These are phyloP conservation scores for Leccinum subgranulosum DNA, from an alignment of 768 basidiomycete genomes.

Conservation along the genomic window DNA sequence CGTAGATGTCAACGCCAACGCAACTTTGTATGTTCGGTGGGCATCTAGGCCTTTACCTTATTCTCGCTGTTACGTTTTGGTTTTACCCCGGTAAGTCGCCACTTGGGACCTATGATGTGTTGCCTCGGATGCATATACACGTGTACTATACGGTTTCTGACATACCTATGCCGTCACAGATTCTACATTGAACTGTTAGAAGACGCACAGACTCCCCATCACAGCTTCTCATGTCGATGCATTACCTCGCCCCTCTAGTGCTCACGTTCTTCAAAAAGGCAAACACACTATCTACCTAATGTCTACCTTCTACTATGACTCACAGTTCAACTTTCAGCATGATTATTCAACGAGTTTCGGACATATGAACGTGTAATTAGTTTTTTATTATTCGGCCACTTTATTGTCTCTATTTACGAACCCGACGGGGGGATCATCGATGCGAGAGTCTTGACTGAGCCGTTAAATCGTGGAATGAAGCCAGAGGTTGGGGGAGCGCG, in stretches of 20 bases:
- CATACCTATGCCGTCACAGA: not conserved
- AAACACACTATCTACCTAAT: not conserved
- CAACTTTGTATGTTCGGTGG: not conserved
- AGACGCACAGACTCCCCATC: not conserved
- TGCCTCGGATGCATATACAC: not conserved
- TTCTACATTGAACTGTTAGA: not conserved
- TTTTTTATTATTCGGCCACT: not conserved
- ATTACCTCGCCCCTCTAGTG: not conserved
- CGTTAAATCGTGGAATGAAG: not conserved
- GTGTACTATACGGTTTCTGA: slow-evolving; percentile 3
- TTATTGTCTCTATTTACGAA: not conserved
- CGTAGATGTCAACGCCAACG: too few relatives aligned
- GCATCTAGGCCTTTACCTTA: slow-evolving; percentile 47
- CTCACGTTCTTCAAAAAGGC: not conserved
- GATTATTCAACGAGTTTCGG: not conserved
- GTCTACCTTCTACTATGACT: not conserved
- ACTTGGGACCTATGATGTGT: not conserved
- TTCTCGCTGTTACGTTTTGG: slow-evolving; percentile 55
- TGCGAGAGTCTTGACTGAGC: not conserved
- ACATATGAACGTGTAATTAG: not conserved
- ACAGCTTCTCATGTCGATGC: not conserved
- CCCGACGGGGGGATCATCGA: not conserved
- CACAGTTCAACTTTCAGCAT: not conserved
- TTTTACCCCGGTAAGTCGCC: slow-evolving; percentile 44
- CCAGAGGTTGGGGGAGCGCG: not conserved